Evolutionary conservation across 306 rosid genomes (phyloP).

Genomic region (Arachis hypogaea): DNA sequence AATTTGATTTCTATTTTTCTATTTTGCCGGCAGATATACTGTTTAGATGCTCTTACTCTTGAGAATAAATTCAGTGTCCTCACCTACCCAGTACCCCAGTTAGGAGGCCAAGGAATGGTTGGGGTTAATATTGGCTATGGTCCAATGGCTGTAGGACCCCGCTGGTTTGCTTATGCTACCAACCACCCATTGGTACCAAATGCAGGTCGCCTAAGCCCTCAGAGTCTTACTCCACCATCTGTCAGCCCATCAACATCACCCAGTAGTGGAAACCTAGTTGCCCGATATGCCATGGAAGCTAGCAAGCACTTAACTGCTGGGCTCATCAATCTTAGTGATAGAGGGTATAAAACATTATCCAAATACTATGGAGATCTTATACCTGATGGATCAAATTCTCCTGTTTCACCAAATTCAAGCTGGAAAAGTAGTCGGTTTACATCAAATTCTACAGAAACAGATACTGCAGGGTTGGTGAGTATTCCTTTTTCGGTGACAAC

Average conservation of each 20-base stretch:
- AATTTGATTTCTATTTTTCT: slow-evolving; percentile 32
- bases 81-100: slow-evolving; percentile 91
- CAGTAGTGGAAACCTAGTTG: slow-evolving; percentile 80
- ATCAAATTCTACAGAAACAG: slow-evolving; percentile 72
- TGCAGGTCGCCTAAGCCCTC: slow-evolving; percentile 84
- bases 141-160: slow-evolving; percentile 94
- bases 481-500: slow-evolving; percentile 37
- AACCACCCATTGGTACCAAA: slow-evolving; percentile 72
- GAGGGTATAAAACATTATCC: slow-evolving; percentile 88
- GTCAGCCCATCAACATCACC: slow-evolving; percentile 97
- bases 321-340: slow-evolving; percentile 82
- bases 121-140: slow-evolving; percentile 95
- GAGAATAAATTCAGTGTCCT: slow-evolving; percentile 93
- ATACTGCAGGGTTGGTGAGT: slow-evolving; percentile 91
- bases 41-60: slow-evolving; percentile 94
- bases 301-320: slow-evolving; percentile 94
- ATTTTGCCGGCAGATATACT: slow-evolving; percentile 76
- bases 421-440: slow-evolving; percentile 79
- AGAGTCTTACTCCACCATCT: slow-evolving; percentile 82
- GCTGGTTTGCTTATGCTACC: slow-evolving; percentile 96
- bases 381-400: slow-evolving; percentile 94
- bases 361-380: slow-evolving; percentile 86
- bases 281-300: slow-evolving; percentile 98
- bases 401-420: slow-evolving; percentile 74
- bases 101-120: slow-evolving; percentile 85